Evolutionary conservation across 2,329 filamentous ascomycete species (phyloP), one percentile per base, ranked within the genome.

Genomic region (Colletotrichum karsti): DNA sequence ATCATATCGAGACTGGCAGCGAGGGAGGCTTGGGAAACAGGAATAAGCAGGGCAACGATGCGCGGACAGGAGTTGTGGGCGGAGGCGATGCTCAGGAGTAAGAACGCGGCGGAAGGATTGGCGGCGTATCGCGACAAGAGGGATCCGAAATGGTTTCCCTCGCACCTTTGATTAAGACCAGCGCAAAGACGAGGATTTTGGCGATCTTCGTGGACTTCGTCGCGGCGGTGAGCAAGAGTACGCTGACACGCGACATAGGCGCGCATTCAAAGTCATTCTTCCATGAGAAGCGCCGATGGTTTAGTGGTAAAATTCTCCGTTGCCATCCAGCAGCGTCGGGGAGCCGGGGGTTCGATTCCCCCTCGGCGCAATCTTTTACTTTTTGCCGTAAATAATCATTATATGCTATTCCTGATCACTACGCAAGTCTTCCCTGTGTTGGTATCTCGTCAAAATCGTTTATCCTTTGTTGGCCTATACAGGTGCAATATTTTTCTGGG

Each of bases 1-100:
- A 74, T 79, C 57, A 75, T 79, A 28, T 77, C 75, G 18, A 60
- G 78, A 13, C 60, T 75, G 22, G 77, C 73, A 1, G 75, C 77
- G 2, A 69, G 77, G 20, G 75, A 78, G 65, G 78, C 72, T 1
- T 79, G 78, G 77, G 78, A 80, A 68, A 76, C 74, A 5, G 76
- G 75, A 2, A 72, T 78, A 13, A 77, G 76, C 39, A 65, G 76
- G 57, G 75, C 75, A 3, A 80, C 78, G 37, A 74, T 79, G 76
- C 71, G 77, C 33, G 75, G 75, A 5, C 76, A 77, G 48, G 76
- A 77, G 55, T 54, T 77, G 5, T 76, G 73, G 72, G 74, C 72
- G 0, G 75, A 77, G 37, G 72, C 73, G 7, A 76, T 78, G 75
- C 37, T 77, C 3, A 70, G 70, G 54, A 75, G 75, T 30, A 73